Percentiles rank a stretch among this genome's conserved stretches.
Conservation (phyloP, 83 land plant species). For the Thuja plicata region DNA sequence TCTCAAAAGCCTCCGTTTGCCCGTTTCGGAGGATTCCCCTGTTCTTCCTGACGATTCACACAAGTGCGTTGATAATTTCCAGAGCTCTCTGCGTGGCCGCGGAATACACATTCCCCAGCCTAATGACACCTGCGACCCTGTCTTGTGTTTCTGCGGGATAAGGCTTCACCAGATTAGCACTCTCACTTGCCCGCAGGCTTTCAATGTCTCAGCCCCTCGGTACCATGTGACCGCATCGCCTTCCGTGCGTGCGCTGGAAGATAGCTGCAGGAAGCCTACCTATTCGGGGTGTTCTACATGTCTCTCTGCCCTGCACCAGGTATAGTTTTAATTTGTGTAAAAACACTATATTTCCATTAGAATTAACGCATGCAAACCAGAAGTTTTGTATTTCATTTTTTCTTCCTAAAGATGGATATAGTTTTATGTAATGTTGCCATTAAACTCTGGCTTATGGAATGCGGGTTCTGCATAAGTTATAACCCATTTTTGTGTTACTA, state of each 20-base stretch:
- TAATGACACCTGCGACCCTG: conserved; percentile 61
- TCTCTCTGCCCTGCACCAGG: conserved; percentile 44
- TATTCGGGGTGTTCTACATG: conserved; percentile 58
- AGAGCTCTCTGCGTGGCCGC: conserved; percentile 29
- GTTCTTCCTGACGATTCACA: conserved; percentile 74
- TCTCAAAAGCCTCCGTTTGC: conserved; percentile 19
- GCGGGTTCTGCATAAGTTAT: too few species aligned
- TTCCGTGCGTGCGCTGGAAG: conserved; percentile 34
- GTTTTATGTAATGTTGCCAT: too few species aligned
- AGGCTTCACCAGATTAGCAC: conserved; percentile 37
- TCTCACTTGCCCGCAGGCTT: conserved; percentile 39
- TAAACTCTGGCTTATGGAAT: too few species aligned
- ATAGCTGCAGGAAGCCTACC: conserved; percentile 37
- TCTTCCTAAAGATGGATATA: neutral
- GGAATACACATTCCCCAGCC: conserved; percentile 38
- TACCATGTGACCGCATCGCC: conserved; percentile 21
- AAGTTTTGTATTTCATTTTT: neutral
- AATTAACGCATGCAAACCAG: neutral
- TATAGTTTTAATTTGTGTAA: neutral
- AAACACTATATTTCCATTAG: neutral
- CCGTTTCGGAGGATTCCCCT: conserved; percentile 33
- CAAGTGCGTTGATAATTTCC: conserved; percentile 47
- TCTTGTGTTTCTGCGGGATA: conserved; percentile 73
- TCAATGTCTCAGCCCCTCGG: conserved; percentile 8
- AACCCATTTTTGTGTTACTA: too few species aligned